A percentile compares a stretch with the other conserved stretches of the same genome.
Conservation (phyloP, 495 filamentous ascomycete genomes). For the Daldinia vernicosa region DNA sequence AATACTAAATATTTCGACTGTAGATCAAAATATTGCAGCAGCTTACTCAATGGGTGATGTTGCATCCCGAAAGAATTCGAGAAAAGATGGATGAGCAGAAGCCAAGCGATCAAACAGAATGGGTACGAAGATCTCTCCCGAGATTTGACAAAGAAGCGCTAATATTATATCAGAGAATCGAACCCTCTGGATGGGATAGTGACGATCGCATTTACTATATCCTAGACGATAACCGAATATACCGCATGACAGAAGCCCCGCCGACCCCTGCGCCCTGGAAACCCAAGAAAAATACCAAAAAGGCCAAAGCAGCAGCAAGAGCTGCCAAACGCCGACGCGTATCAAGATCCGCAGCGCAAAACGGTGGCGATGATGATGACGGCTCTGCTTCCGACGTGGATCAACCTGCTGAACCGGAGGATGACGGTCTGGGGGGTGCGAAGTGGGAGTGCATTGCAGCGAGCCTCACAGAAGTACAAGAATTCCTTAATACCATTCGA, state of each 20-base stretch:
- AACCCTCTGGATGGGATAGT: constrained; percentile 87
- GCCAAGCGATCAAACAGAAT: constrained; percentile 80
- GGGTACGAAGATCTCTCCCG: constrained; percentile 65
- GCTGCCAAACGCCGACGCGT: constrained; percentile 77
- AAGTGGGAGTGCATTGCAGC: constrained; percentile 94
- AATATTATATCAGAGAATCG: constrained; percentile 74
- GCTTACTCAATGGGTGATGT: constrained; percentile 89
- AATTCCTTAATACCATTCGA: constrained; percentile 73
- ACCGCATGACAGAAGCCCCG: constrained; percentile 78
- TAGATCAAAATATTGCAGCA: constrained; percentile 87
- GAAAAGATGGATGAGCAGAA: constrained; percentile 86
- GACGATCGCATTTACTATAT: constrained; percentile 87
- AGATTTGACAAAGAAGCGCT: constrained; percentile 32
- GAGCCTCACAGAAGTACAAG: constrained; percentile 76
- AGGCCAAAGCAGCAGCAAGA: constrained; percentile 71
- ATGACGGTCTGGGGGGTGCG: constrained; percentile 72
- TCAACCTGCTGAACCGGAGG: constrained; percentile 56
- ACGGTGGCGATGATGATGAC: constrained; percentile 63
- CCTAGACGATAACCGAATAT: constrained; percentile 92
- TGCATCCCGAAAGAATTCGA: constrained; percentile 82
- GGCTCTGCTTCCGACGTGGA: constrained; percentile 48
- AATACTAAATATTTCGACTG: constrained; percentile 16
- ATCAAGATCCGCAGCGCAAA: constrained; percentile 49
- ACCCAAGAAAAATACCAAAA: constrained; percentile 80
- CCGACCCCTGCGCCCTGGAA: constrained; percentile 63